Base-by-base conservation (phyloP, 257 asterid species). In the Paulownia fortunei region DNA sequence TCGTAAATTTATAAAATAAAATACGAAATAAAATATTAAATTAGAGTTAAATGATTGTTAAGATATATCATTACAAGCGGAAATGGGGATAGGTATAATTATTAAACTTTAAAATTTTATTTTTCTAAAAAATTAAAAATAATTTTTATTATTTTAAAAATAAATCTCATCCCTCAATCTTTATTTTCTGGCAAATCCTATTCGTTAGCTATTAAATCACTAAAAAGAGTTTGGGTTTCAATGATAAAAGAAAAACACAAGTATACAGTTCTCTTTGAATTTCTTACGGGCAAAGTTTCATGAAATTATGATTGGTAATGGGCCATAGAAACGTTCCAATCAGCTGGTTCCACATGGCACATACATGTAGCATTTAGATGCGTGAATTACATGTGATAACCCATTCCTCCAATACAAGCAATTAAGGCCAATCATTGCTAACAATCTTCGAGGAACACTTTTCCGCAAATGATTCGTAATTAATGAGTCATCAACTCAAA, bases 361-460 rank as follows among this genome's bases (percentile, higher is more conserved):
- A 27, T 34, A 55, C 69, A 67, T 56, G 77, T 68, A 67, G 56
- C 66, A 32, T 46, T 19, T 2, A 36, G 52, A 54, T 44, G 69
- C 30, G 76, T 65, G 74, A 23, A 49, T 63, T 5, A 34, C 36
- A 76, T 66, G 56, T 19, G 37, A 46, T 74, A 8, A 54, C 41
- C 24, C 47, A 44, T 21, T 34, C 65, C 49, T 49, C 64, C 72
- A 67, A 21, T 61, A 21, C 77, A 74, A 80, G 84, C 80, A 69
- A 80, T 74, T 6, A 42, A 36, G 19, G 24, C 58, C 81, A 70
- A 81, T 81, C 74, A 81, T 76, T 73, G 69, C 13, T 36, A 6
- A 44, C 60, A 27, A 55, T 56, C 47, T 7, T 32, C 0, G 51
- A 18, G 39, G 39, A 7, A 68, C 19, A 30, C 52, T 34, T 71